Percentiles rank a stretch among this genome's conserved stretches.
phyloP scores from a whole-genome alignment of 495 filamentous ascomycete species.

The Penicillium ochrochloron region DNA sequence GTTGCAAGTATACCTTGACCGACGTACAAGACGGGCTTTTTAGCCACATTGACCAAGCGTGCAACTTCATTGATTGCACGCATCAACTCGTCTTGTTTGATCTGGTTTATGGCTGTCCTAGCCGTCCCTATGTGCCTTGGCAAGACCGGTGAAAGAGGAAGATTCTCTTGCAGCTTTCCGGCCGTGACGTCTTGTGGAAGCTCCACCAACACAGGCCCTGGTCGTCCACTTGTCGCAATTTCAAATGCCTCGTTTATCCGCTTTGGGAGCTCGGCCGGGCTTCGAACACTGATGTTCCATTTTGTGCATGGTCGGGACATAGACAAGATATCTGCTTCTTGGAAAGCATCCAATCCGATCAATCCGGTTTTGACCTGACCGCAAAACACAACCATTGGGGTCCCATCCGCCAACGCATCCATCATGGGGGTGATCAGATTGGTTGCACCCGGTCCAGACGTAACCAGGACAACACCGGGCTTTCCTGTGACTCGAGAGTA shows the following conservation, averaged over 20 bases:
- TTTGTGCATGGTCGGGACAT: slow-evolving; percentile 67
- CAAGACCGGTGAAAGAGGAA: slow-evolving; percentile 1
- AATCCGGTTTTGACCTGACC: slow-evolving; percentile 61
- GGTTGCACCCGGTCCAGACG: slow-evolving; percentile 66
- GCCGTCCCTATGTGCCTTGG: slow-evolving; percentile 31
- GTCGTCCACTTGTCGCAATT: slow-evolving; percentile 61
- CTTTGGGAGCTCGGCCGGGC: slow-evolving; percentile 60
- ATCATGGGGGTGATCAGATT: slow-evolving; percentile 68
- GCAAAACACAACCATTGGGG: slow-evolving; percentile 65
- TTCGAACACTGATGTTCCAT: slow-evolving; percentile 68
- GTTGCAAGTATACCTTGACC: slow-evolving; percentile 56
- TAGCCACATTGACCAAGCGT: slow-evolving; percentile 60
- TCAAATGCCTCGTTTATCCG: slow-evolving; percentile 67
- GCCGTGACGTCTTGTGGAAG: slow-evolving; percentile 63
- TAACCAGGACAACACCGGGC: slow-evolving; percentile 66
- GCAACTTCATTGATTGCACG: slow-evolving; percentile 51
- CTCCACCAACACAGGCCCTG: slow-evolving; percentile 65
- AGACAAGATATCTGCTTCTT: slow-evolving; percentile 66
- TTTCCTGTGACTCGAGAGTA: slow-evolving; percentile 64
- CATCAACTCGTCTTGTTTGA: neutral
- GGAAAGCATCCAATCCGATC: slow-evolving; percentile 66
- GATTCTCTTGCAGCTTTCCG: slow-evolving; percentile 29
- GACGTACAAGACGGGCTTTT: slow-evolving; percentile 64
- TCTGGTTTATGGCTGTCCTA: slow-evolving; percentile 39
- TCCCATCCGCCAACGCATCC: slow-evolving; percentile 65